Evolutionary conservation across 495 filamentous ascomycete species (phyloP).

Genomic region (Pseudomonodictys pantanalensis): DNA sequence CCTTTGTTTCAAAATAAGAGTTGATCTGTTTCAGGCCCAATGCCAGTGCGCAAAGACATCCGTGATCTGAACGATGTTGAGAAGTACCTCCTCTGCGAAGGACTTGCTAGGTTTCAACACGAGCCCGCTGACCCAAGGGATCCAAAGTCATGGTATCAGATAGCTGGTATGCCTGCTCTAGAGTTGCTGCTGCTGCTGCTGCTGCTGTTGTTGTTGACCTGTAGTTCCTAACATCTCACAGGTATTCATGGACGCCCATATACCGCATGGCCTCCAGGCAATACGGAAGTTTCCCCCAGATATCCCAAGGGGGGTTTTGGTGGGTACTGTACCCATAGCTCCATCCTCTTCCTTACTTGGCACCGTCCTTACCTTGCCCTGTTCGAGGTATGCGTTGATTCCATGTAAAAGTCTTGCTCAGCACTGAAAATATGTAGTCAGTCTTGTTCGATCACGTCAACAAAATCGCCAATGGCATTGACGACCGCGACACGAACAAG

Average conservation of each 20-base stretch:
- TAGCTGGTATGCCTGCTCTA: background rate
- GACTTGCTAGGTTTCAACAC: background rate
- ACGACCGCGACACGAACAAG: background rate
- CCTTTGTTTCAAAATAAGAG: no score
- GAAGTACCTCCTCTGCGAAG: background rate
- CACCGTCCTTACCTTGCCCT: background rate
- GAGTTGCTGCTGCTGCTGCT: background rate
- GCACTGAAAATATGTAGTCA: background rate
- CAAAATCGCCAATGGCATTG: background rate
- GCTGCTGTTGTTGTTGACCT: background rate
- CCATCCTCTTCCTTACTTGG: background rate
- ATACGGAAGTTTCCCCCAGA: background rate
- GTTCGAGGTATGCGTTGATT: background rate
- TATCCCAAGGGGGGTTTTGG: background rate
- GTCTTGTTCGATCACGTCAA: background rate
- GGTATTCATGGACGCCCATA: background rate
- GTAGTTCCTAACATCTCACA: no score
- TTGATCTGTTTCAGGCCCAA: no score
- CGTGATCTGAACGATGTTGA: background rate
- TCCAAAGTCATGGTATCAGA: background rate
- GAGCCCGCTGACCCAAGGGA: background rate
- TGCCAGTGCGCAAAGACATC: background rate
- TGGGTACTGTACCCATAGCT: background rate
- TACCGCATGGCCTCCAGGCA: background rate
- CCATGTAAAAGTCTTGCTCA: background rate